Percentiles rank a stretch among this genome's conserved stretches.
These are phyloP conservation scores for Talaromyces proteolyticus DNA, from an alignment of 495 filamentous ascomycete genomes.

Conservation along the genomic window DNA sequence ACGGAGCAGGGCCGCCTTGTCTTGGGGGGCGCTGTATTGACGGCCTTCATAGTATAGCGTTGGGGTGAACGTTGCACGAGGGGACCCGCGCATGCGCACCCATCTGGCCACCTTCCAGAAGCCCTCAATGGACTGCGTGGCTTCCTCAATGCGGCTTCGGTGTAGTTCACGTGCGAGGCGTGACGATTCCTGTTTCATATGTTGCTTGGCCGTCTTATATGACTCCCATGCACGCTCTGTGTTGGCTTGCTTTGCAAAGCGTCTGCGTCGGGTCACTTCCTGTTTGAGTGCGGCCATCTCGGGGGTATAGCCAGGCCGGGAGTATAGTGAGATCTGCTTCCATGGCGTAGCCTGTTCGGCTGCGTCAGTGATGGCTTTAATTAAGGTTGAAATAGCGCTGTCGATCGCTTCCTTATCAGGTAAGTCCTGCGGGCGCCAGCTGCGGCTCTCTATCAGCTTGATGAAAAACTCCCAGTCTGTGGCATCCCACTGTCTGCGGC, in stretches of 20 bases:
- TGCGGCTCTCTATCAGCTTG: background rate
- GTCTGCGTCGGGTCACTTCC: background rate
- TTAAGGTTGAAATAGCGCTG: background rate
- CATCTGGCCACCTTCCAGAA: conserved; percentile 6
- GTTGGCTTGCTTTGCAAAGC: background rate
- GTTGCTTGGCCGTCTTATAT: background rate
- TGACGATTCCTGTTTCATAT: background rate
- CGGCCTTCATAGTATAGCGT: background rate
- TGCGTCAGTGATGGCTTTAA: background rate
- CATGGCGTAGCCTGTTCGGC: background rate
- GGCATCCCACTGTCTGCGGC: background rate
- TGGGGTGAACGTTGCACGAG: background rate
- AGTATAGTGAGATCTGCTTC: background rate
- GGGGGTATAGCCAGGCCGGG: background rate
- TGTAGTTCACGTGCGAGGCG: background rate
- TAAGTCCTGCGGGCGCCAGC: background rate
- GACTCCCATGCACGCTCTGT: background rate
- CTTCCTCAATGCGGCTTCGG: conserved; percentile 2
- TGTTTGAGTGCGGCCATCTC: background rate
- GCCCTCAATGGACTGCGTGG: background rate
- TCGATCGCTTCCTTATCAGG: background rate
- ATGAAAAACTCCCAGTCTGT: background rate
- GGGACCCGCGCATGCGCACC: background rate
- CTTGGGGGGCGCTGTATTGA: conserved; percentile 3
- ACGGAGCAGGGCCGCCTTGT: conserved; percentile 2